Base-by-base conservation (phyloP, 495 filamentous ascomycete species). In the Aspergillus ellipticus region DNA sequence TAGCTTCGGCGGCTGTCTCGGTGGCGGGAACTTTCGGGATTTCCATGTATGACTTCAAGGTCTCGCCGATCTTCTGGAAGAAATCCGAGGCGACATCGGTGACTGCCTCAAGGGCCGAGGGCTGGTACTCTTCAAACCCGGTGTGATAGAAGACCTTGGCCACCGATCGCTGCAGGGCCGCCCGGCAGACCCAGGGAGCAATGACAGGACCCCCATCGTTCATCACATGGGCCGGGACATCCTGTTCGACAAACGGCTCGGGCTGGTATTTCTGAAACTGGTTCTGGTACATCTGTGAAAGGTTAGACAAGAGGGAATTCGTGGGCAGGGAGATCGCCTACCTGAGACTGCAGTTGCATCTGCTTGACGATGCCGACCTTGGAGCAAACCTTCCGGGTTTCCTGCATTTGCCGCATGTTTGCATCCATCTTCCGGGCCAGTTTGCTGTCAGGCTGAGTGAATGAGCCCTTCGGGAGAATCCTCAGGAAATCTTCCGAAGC, bases 311-410 rank as follows among this genome's bases (percentile, higher is more conserved):
- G n/a, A n/a, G n/a, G n/a, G n/a, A n/a, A n/a, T n/a, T n/a, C n/a
- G n/a, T n/a, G n/a, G 8, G n/a, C 3, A 21, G 17, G 22, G 24
- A 19, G 50, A 42, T 24, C 0, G 26, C 63, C 60, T 84, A 92
- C 92, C 83, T 96, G 94, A 43, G 92, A 88, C 65, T 99, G 95
- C 28, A 96, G 78, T 68, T 97, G 95, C 94, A 99, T 99, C 75
- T 99, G 94, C 78, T 97, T 99, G 67, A 99, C 92, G 55, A 99
- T 88, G 26, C 89, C 85, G 65, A 97, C 92, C 70, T 97, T 97
- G 3, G 91, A 92, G 66, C 89, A 95, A 10, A 99, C 81, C 68
- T 97, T 97, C 61, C 95, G 80, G 0, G 94, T 97, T 55, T 97
- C 93, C 69, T 99, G 94, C 86, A 97, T 91, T 65, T 97, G 92